Percentiles rank a stretch among this genome's conserved stretches.
These are phyloP conservation scores for Xylariaceae sp. DNA, from an alignment of 2,329 filamentous ascomycete species.

Conservation along the genomic window DNA sequence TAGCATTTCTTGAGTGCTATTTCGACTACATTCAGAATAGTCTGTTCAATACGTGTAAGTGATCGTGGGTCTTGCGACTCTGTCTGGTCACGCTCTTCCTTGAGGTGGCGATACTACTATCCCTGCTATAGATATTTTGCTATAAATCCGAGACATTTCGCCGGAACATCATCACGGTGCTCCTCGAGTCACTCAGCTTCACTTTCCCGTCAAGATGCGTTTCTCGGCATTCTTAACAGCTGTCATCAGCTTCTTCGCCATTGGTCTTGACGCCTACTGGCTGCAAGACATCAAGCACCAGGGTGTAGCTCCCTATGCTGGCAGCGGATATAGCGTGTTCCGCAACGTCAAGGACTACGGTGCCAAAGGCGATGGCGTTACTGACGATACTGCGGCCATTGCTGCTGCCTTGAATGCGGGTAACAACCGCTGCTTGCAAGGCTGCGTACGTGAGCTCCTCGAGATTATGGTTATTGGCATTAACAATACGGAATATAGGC, in stretches of 20 bases:
- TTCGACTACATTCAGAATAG: too few species aligned
- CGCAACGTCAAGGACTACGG: constrained; percentile 49
- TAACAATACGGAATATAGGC: constrained; percentile 24
- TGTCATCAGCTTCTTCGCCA: constrained; percentile 27
- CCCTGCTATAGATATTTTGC: background rate
- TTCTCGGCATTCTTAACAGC: constrained; percentile 31
- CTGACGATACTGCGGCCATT: constrained; percentile 47
- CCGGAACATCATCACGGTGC: background rate
- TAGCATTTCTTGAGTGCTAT: too few species aligned
- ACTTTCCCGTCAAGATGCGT: constrained; percentile 26
- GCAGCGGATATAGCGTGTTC: constrained; percentile 41
- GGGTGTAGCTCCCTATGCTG: constrained; percentile 43
- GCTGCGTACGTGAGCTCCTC: constrained; percentile 35
- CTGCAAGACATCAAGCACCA: constrained; percentile 37
- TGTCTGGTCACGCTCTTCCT: background rate
- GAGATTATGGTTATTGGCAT: constrained; percentile 1
- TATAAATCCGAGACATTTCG: background rate
- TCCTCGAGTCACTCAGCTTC: constrained; percentile 10
- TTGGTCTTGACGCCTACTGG: constrained; percentile 32
- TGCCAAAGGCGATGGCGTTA: constrained; percentile 43
- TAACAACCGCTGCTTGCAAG: constrained; percentile 40
- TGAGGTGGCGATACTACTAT: background rate
- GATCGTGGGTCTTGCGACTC: background rate
- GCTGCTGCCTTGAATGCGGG: constrained; percentile 41
- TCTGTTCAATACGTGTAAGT: too few species aligned